A percentile compares a stretch with the other conserved stretches of the same genome.
These are phyloP conservation scores for Zea luxurians DNA, from an alignment of 176 grass and related monocot species.

Conservation along the genomic window DNA sequence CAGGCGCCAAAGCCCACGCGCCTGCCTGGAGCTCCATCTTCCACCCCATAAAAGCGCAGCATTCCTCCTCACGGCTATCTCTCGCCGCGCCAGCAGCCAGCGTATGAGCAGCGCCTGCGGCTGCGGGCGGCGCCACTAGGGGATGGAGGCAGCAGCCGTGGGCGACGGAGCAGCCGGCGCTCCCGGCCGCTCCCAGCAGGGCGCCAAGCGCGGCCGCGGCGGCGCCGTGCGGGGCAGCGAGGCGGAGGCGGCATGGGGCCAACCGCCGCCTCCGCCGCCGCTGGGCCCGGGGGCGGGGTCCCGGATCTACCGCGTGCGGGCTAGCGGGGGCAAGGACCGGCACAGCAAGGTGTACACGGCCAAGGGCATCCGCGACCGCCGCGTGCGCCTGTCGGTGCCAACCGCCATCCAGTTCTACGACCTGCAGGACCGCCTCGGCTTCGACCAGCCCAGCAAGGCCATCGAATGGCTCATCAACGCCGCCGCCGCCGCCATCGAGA, in stretches of 20 bases:
- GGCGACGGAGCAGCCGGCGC: not conserved
- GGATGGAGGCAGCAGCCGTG: constrained; percentile 35
- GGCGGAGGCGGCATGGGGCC: constrained; percentile 27
- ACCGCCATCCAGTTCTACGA: constrained; percentile 96
- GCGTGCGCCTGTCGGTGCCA: constrained; percentile 72
- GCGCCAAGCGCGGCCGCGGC: constrained; percentile 54
- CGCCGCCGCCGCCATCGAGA: constrained; percentile 65
- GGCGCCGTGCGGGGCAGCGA: constrained; percentile 9
- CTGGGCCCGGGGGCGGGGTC: constrained; percentile 39
- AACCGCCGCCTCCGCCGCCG: constrained; percentile 34
- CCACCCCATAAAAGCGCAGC: constrained; percentile 28
- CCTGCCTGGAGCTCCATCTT: not conserved
- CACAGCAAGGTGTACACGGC: constrained; percentile 95
- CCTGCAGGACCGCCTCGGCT: constrained; percentile 83
- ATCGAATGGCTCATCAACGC: constrained; percentile 90
- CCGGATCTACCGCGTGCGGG: constrained; percentile 69
- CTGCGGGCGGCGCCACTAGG: not conserved
- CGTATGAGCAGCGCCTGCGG: constrained; percentile 31
- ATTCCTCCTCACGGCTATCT: not conserved
- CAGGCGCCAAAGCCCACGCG: not conserved
- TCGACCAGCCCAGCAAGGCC: constrained; percentile 88
- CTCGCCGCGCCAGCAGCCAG: not conserved
- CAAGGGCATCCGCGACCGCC: constrained; percentile 82
- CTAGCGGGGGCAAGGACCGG: constrained; percentile 63
- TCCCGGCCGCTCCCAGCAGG: constrained; percentile 10